These are phyloP conservation scores for Leishmania turanica DNA, from an alignment of 208 protist species.

Conservation along the genomic window DNA sequence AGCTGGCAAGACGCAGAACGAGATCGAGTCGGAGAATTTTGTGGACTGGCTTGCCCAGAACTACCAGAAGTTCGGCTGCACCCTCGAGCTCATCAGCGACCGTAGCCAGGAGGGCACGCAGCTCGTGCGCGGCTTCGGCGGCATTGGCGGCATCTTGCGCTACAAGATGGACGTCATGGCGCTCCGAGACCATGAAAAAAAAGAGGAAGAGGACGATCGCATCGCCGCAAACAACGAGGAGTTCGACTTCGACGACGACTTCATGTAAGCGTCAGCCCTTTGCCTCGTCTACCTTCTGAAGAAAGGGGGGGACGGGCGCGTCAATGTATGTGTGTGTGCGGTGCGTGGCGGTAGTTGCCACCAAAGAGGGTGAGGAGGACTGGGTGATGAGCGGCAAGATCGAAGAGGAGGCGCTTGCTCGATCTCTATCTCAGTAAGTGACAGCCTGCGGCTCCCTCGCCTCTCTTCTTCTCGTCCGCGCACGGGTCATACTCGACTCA, in stretches of 20 bases:
- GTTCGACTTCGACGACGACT: slow-evolving; percentile 94
- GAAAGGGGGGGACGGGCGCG: neutral
- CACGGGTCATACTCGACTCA: neutral
- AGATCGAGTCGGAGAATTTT: slow-evolving; percentile 92
- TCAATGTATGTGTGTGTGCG: slow-evolving; percentile 4
- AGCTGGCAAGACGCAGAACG: slow-evolving; percentile 85
- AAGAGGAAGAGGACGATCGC: slow-evolving; percentile 67
- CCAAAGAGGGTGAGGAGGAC: neutral
- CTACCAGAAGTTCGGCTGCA: slow-evolving; percentile 98
- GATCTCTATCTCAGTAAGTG: neutral
- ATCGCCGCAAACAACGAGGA: slow-evolving; percentile 70
- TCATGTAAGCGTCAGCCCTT: slow-evolving; percentile 57
- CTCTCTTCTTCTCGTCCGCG: no score
- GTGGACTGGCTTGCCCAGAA: slow-evolving; percentile 99
- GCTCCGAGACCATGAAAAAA: slow-evolving; percentile 88
- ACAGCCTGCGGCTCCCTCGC: no score
- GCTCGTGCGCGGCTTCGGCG: slow-evolving; percentile 98
- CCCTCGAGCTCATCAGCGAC: slow-evolving; percentile 94
- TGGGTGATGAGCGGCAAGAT: neutral
- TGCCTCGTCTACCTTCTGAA: neutral
- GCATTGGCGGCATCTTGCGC: slow-evolving; percentile 95
- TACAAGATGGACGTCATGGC: slow-evolving; percentile 93
- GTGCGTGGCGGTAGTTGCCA: neutral
- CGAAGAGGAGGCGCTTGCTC: neutral
- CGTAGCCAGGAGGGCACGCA: slow-evolving; percentile 98